Evolutionary conservation across 1,284 basidiomycete species (phyloP), one percentile per base, ranked within the genome.

Genomic region (Leccinum pachyderme): DNA sequence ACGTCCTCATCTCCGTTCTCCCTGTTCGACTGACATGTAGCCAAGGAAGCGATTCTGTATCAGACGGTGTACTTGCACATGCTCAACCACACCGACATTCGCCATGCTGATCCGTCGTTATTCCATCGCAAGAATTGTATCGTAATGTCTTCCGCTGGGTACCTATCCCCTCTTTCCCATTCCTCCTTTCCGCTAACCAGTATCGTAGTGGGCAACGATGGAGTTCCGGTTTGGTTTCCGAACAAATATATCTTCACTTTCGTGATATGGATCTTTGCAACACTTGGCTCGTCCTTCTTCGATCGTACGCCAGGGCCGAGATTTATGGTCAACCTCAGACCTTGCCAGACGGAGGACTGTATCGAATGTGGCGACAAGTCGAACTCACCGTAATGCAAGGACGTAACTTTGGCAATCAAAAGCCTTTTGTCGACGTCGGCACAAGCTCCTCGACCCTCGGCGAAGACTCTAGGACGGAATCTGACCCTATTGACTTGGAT

Each of bases 351-450:
- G 87, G 86, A 41, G 89, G 89, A 5, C 80, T 86, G 18, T 92
- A 91, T 67, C 83, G 89, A 52, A 88, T 92, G 81, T 92, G 89
- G 89, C 79, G 90, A 52, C 87, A 90, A 66, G 80, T 91, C 32
- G 83, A 89, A 59, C 74, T 91, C 13, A 79, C 78, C 27, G 76
- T 90, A 50, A 75, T 85, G 33, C 84, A 88, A 71, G 89, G 81
- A 27, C 83, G 88, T 47, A 84, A 84, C 63, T 74, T 91, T 41
- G 87, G 84, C 45, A 76, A 72, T 59, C 69, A 73, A 46, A 77
- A 70, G 53, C 65, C 71, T 11, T 65, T 71, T 33, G 66, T 58
- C 18, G 62, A 68, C 11, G 27, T 52, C 7, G 69, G 58, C 55
- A 50, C 67, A 62, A 58, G 53, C 56, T 52, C 61, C 55, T 60